phyloP scores from a whole-genome alignment of 352 stramenopile genomes.

The Pelagophyceae sp. region DNA sequence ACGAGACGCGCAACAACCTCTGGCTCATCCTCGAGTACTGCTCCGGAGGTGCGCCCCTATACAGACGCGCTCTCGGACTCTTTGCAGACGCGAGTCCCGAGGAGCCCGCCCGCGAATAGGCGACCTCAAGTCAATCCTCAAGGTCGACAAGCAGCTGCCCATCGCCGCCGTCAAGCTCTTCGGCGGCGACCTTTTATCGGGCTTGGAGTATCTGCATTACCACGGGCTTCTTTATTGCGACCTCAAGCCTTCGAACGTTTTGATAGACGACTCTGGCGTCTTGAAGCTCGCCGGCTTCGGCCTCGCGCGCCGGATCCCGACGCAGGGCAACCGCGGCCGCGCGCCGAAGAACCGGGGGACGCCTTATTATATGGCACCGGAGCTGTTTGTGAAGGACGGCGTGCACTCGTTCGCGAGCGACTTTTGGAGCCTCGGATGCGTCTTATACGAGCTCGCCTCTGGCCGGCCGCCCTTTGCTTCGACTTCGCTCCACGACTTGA shows the following conservation, averaged over 20 bases:
- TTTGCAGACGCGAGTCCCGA: too few species aligned
- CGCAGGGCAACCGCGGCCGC: constrained; percentile 30
- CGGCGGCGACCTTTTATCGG: constrained; percentile 38
- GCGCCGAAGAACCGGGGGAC: constrained; percentile 47
- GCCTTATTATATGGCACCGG: constrained; percentile 78
- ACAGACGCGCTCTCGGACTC: constrained; percentile 70
- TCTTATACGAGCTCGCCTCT: constrained; percentile 42
- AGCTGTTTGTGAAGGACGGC: constrained; percentile 68
- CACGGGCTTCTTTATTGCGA: constrained; percentile 78
- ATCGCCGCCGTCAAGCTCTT: constrained; percentile 59
- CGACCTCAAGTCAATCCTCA: constrained; percentile 21
- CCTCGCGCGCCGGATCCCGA: constrained; percentile 66
- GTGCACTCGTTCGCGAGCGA: constrained; percentile 75
- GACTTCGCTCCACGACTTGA: constrained; percentile 7
- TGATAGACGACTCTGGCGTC: constrained; percentile 82
- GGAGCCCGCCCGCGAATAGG: too few species aligned
- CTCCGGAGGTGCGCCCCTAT: too few species aligned
- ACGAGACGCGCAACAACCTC: constrained; percentile 86
- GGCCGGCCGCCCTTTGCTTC: constrained; percentile 36
- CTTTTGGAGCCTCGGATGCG: constrained; percentile 49
- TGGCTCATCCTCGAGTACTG: constrained; percentile 88
- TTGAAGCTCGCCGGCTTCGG: constrained; percentile 81
- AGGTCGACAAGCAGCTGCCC: constrained; percentile 47
- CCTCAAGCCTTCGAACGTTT: constrained; percentile 73
- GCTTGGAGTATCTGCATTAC: constrained; percentile 69